Percentiles rank a stretch among this genome's conserved stretches.
phyloP scores from a whole-genome alignment of 192 early-diverging fungal species.

The Coemansia aciculifera region DNA sequence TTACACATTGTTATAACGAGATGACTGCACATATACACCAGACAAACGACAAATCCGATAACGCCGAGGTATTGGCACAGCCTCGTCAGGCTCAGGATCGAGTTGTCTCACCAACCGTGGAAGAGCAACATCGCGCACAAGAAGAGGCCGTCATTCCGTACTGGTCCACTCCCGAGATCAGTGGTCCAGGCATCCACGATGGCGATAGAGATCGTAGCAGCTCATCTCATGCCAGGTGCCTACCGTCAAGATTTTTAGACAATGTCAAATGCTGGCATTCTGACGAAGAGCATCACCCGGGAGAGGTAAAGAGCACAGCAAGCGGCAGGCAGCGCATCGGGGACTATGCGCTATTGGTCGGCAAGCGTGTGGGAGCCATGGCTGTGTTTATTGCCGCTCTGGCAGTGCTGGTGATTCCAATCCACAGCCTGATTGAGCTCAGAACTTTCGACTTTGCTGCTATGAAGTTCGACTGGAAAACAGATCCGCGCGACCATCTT shows the following conservation, averaged over 20 bases:
- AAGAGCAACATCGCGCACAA: not conserved
- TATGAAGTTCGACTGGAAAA: constrained; percentile 34
- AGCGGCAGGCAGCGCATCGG: not conserved
- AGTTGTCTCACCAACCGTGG: not conserved
- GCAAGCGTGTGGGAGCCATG: constrained; percentile 16
- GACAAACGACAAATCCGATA: not conserved
- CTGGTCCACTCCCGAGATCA: not conserved
- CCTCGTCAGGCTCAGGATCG: not conserved
- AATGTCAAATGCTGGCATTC: too few relatives aligned
- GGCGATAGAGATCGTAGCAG: not conserved
- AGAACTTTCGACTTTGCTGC: constrained; percentile 14
- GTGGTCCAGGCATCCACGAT: not conserved
- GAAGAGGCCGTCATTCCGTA: not conserved
- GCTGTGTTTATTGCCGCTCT: constrained; percentile 8
- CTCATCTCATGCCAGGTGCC: not conserved
- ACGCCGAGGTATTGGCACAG: too few relatives aligned
- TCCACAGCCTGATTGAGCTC: constrained; percentile 14
- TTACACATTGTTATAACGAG: not conserved
- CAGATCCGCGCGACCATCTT: constrained; percentile 22
- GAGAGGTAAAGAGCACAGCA: not conserved
- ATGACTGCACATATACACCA: not conserved
- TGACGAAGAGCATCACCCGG: not conserved
- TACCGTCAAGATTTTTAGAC: not conserved
- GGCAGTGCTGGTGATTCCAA: constrained; percentile 21
- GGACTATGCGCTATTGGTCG: constrained; percentile 1